These are phyloP conservation scores for Euryodendron excelsum DNA, from an alignment of 148 eudicot species.

Conservation along the genomic window DNA sequence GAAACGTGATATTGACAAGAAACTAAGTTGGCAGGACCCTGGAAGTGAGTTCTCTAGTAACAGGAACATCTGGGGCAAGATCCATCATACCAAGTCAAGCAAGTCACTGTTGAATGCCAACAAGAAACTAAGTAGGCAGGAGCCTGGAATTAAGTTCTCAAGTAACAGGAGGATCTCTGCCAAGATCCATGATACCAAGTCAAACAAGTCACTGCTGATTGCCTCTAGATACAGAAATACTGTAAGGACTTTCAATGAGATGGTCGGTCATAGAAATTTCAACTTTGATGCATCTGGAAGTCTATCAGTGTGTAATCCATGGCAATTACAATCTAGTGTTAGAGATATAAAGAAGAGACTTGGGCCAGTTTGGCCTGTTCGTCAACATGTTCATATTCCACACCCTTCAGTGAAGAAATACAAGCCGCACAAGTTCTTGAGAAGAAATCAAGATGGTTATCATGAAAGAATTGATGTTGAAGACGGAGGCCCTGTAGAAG, in stretches of 20 bases:
- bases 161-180: conserved; percentile 10
- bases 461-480: conserved; percentile 25
- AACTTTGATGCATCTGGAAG: conserved; percentile 14
- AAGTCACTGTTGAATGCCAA: conserved; percentile 1
- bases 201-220: conserved; percentile 9
- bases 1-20: conserved; percentile 17
- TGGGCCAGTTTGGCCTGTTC: conserved; percentile 32
- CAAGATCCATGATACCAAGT: conserved; percentile 4
- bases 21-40: background rate
- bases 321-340: conserved; percentile 24
- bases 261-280: background rate
- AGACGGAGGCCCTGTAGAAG: conserved; percentile 24
- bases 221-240: conserved; percentile 7
- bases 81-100: conserved; percentile 11
- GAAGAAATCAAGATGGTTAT: conserved; percentile 15
- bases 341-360: conserved; percentile 42
- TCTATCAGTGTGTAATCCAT: background rate
- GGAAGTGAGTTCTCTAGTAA: conserved; percentile 12
- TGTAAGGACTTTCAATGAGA: background rate
- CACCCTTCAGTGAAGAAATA: conserved; percentile 13
- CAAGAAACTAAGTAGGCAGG: background rate
- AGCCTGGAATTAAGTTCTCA: background rate
- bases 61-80: conserved; percentile 12
- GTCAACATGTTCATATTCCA: conserved; percentile 19
- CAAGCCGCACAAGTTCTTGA: conserved; percentile 4